Conservation (phyloP, 306 rosid species). For the Carpinus viminea region DNA sequence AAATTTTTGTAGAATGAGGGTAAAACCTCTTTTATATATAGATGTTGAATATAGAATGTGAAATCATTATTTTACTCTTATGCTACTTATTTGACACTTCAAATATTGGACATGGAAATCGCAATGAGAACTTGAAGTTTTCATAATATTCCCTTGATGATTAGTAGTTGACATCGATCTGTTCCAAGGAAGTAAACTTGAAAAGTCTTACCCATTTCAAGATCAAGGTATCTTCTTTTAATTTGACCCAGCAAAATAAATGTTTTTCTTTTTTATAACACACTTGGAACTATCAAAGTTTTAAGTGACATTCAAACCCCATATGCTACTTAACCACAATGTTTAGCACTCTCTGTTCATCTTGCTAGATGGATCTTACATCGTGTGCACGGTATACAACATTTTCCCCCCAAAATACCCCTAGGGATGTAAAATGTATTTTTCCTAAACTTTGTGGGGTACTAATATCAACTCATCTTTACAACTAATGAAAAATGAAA, state of each 20-base stretch:
- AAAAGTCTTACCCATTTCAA: background rate
- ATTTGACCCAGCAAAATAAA: background rate
- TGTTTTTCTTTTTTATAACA: no score
- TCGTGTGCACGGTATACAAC: no score
- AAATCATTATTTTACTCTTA: background rate
- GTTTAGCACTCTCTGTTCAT: no score
- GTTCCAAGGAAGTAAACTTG: background rate
- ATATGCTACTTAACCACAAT: no score
- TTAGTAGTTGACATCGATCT: background rate
- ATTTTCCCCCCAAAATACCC: no score
- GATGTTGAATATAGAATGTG: background rate
- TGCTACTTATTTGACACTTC: background rate
- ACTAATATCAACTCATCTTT: no score
- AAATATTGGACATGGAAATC: background rate
- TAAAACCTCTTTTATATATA: background rate
- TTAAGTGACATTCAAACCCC: no score
- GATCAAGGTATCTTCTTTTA: background rate
- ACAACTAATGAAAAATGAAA: no score
- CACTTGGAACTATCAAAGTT: no score
- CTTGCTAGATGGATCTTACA: no score
- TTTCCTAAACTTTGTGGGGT: no score
- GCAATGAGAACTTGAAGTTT: background rate
- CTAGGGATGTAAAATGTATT: no score
- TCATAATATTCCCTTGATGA: background rate
- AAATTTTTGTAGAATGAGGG: background rate